Conservation (phyloP, 2,329 filamentous ascomycete species). For the Rhinocladiella mackenziei region DNA sequence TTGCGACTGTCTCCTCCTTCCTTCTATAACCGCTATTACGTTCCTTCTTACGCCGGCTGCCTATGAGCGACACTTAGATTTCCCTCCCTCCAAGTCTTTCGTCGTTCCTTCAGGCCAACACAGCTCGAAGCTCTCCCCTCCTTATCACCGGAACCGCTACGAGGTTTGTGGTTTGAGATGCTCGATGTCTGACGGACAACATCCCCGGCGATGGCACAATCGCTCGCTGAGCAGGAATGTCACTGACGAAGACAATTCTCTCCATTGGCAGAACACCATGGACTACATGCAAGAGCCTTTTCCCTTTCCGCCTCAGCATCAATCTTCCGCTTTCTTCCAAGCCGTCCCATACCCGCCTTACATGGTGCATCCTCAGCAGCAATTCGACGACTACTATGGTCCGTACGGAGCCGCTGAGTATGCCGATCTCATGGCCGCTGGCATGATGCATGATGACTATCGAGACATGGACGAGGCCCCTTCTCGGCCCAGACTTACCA, state of each 20-base stretch:
- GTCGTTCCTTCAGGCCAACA: conserved; percentile 1
- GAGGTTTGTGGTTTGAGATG: no score
- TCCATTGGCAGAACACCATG: conserved; percentile 4
- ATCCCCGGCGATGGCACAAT: no score
- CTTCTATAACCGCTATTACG: neutral
- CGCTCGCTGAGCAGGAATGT: conserved; percentile 2
- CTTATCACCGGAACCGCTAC: no score
- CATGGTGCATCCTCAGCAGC: conserved; percentile 17
- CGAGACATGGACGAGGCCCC: conserved; percentile 48
- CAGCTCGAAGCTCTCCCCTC: neutral
- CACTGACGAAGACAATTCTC: neutral
- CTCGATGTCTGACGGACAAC: conserved; percentile 3
- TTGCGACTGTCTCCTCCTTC: neutral
- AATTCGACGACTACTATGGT: conserved; percentile 16
- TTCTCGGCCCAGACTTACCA: conserved; percentile 48
- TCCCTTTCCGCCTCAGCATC: conserved; percentile 20
- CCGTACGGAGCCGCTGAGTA: conserved; percentile 34
- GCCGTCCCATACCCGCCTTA: conserved; percentile 15
- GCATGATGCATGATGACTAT: conserved; percentile 41
- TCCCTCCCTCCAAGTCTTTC: neutral
- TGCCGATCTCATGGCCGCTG: conserved; percentile 41
- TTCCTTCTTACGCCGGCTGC: conserved; percentile 2
- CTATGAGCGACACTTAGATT: neutral
- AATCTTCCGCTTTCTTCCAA: conserved; percentile 26
- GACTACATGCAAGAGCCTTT: conserved; percentile 19